Percentiles rank a stretch among this genome's conserved stretches.
These are phyloP conservation scores for Alternaria longipes DNA, from an alignment of 2,329 filamentous ascomycete genomes.

Conservation along the genomic window DNA sequence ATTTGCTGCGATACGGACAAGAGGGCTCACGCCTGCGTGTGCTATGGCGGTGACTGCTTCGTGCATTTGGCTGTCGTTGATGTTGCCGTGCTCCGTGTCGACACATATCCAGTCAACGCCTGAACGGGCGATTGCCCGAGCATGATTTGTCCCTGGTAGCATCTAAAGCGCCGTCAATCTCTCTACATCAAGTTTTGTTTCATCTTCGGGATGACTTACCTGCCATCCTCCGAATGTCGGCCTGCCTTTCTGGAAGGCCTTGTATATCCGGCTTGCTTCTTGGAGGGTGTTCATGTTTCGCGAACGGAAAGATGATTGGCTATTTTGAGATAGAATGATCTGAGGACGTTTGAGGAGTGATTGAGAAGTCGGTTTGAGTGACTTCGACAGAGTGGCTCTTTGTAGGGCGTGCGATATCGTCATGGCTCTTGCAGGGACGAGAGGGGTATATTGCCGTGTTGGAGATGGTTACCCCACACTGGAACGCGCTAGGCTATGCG, in stretches of 20 bases:
- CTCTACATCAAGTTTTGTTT: neutral
- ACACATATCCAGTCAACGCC: constrained; percentile 65
- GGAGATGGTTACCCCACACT: constrained; percentile 30
- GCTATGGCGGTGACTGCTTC: constrained; percentile 63
- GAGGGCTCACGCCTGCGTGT: constrained; percentile 54
- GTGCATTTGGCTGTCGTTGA: constrained; percentile 64
- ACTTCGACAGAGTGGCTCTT: neutral
- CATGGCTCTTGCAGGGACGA: constrained; percentile 17
- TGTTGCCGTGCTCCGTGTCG: constrained; percentile 66
- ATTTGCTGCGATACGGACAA: constrained; percentile 63
- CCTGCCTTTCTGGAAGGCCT: constrained; percentile 59
- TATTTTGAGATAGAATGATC: neutral
- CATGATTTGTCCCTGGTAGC: constrained; percentile 50
- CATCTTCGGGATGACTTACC: constrained; percentile 46
- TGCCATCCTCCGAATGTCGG: constrained; percentile 67
- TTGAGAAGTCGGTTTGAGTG: neutral
- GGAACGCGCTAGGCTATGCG: constrained; percentile 20
- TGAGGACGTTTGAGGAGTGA: neutral
- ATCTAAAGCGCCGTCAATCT: constrained; percentile 9
- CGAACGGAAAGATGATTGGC: neutral
- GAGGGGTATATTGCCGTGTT: constrained; percentile 10
- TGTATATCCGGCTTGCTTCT: constrained; percentile 63
- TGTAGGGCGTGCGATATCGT: constrained; percentile 21
- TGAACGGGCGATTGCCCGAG: constrained; percentile 62
- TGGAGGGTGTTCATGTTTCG: constrained; percentile 58